Conservation (phyloP, 495 filamentous ascomycete species). For the Xylaria scruposa region DNA sequence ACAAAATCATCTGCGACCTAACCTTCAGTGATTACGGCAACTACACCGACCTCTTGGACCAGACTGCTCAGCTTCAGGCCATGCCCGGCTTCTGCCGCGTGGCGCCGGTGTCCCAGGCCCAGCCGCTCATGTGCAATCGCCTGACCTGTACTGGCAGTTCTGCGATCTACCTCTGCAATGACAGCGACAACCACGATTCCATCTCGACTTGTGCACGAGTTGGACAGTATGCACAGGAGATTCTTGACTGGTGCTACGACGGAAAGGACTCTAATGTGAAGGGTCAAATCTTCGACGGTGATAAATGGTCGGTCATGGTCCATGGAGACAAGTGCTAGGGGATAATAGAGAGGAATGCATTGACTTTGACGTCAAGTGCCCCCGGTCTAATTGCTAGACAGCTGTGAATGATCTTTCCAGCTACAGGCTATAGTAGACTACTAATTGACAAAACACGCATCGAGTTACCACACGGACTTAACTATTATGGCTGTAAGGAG, state of each 20-base stretch:
- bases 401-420: background rate
- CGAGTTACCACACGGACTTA: background rate
- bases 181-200: background rate
- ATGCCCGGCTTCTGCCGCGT: constrained; percentile 12
- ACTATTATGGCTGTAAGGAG: background rate
- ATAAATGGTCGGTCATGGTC: constrained; percentile 5
- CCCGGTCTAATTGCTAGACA: background rate
- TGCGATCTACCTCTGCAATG: background rate
- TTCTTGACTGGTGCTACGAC: background rate
- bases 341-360: background rate
- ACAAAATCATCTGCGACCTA: background rate
- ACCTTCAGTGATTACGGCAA: background rate
- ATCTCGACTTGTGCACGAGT: constrained; percentile 4
- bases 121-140: background rate
- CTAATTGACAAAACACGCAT: background rate
- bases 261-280: background rate
- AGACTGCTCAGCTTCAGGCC: background rate
- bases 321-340: background rate
- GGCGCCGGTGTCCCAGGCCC: background rate
- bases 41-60: background rate
- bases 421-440: background rate
- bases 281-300: constrained; percentile 1
- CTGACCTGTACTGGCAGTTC: constrained; percentile 1
- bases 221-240: constrained; percentile 3
- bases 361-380: background rate